Conservation (phyloP, 1,284 basidiomycete species). For the Melampsora americana region DNA sequence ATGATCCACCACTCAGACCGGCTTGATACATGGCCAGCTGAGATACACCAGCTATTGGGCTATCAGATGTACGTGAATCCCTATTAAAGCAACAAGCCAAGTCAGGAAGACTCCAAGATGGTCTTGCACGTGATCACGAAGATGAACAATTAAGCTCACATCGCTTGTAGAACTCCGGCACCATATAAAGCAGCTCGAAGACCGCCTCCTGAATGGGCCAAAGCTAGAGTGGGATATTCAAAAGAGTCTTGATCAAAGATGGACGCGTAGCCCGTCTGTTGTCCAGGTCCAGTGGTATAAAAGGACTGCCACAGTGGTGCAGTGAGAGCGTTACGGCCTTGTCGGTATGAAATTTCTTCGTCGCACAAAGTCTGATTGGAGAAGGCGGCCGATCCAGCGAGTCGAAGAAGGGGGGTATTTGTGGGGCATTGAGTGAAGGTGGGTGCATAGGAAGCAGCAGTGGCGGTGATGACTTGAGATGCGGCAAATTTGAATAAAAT, state of each 20-base stretch:
- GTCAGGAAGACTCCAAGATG: neutral
- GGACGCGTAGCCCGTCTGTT: constrained; percentile 6
- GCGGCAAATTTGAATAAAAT: neutral
- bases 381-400: neutral
- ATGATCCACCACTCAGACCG: constrained; percentile 52
- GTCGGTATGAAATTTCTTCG: constrained; percentile 9
- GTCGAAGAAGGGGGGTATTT: constrained; percentile 12
- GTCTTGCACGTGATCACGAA: neutral
- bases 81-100: neutral
- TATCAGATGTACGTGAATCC: constrained; percentile 17
- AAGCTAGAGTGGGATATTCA: constrained; percentile 26
- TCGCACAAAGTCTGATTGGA: constrained; percentile 18
- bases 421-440: constrained; percentile 3
- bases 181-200: constrained; percentile 27
- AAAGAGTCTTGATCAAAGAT: neutral
- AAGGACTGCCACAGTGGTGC: constrained; percentile 15
- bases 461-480: neutral
- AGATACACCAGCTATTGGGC: constrained; percentile 50
- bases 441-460: constrained; percentile 19
- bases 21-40: constrained; percentile 52
- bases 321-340: constrained; percentile 6
- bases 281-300: constrained; percentile 16
- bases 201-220: constrained; percentile 34
- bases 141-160: constrained; percentile 8
- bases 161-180: constrained; percentile 27